Conservation (phyloP, 768 basidiomycete genomes). For the Macrolepiota fuliginosa region DNA sequence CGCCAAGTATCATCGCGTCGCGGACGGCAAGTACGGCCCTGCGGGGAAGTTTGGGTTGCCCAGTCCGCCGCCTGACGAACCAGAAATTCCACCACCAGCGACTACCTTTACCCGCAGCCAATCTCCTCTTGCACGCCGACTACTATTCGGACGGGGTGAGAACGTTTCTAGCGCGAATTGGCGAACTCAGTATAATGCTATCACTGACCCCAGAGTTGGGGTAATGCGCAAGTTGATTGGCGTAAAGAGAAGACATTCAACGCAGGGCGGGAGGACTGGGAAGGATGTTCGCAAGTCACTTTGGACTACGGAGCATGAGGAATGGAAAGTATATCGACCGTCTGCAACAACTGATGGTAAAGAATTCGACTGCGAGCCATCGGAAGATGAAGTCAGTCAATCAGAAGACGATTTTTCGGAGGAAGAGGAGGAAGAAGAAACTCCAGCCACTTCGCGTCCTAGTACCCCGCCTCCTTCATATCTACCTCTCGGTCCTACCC, state of each 20-base stretch:
- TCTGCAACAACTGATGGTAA: conserved; percentile 28
- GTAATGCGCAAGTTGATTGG: conserved; percentile 68
- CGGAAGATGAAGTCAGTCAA: conserved; percentile 27
- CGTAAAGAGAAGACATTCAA: conserved; percentile 60
- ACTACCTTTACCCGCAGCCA: conserved; percentile 17
- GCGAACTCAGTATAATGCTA: conserved; percentile 52
- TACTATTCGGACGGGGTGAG: neutral
- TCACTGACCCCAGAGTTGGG: conserved; percentile 71
- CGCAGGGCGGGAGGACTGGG: conserved; percentile 30
- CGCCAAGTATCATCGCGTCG: conserved; percentile 52
- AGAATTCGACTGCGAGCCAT: conserved; percentile 31
- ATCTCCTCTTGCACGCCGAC: conserved; percentile 15
- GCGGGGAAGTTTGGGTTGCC: conserved; percentile 72
- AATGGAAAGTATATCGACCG: conserved; percentile 39
- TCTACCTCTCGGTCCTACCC: conserved; percentile 65
- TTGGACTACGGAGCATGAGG: conserved; percentile 46
- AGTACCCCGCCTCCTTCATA: conserved; percentile 71
- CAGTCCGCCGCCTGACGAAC: conserved; percentile 56
- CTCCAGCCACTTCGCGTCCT: conserved; percentile 45
- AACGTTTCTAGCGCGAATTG: conserved; percentile 33
- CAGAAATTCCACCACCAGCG: conserved; percentile 22
- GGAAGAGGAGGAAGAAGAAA: conserved; percentile 67
- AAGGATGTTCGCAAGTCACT: conserved; percentile 29
- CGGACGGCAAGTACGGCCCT: conserved; percentile 69
- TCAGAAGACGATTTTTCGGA: conserved; percentile 59